These are phyloP conservation scores for Fusarium sp. DNA, from an alignment of 2,329 filamentous ascomycete genomes.

Conservation along the genomic window DNA sequence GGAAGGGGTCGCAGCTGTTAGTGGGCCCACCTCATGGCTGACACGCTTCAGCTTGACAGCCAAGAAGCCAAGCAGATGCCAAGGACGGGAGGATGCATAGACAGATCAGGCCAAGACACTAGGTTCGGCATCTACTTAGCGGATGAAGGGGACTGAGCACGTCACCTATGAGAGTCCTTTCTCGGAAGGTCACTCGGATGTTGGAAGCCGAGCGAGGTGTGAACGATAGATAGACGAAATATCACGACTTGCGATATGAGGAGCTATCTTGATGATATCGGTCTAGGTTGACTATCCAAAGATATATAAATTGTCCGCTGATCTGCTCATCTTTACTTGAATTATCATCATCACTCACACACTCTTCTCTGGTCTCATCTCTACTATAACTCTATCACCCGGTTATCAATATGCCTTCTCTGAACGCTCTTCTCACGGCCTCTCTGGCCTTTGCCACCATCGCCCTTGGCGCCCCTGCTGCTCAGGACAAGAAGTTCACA, in stretches of 20 bases:
- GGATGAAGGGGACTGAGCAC: neutral
- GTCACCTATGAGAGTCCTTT: neutral
- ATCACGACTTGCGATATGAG: neutral
- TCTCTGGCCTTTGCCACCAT: conserved; percentile 39
- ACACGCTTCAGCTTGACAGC: neutral
- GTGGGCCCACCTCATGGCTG: neutral
- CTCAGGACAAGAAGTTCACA: conserved; percentile 38
- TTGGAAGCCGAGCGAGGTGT: conserved; percentile 14
- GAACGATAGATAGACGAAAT: neutral
- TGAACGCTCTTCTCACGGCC: conserved; percentile 25
- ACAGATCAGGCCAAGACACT: conserved; percentile 2
- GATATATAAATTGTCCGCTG: neutral
- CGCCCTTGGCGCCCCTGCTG: conserved; percentile 26
- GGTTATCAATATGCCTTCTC: conserved; percentile 5
- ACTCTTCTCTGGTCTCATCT: neutral
- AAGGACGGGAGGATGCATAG: conserved; percentile 29
- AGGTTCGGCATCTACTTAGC: neutral
- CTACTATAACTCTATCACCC: neutral
- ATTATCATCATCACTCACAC: conserved; percentile 1
- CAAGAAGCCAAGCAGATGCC: conserved; percentile 26
- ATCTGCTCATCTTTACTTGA: neutral
- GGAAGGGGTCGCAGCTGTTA: neutral
- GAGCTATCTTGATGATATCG: neutral
- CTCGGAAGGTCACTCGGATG: conserved; percentile 20
- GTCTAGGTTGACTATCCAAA: too few species aligned